Evolutionary conservation across 176 grass and related monocot genomes (phyloP).

Genomic region (Carex scoparia): DNA sequence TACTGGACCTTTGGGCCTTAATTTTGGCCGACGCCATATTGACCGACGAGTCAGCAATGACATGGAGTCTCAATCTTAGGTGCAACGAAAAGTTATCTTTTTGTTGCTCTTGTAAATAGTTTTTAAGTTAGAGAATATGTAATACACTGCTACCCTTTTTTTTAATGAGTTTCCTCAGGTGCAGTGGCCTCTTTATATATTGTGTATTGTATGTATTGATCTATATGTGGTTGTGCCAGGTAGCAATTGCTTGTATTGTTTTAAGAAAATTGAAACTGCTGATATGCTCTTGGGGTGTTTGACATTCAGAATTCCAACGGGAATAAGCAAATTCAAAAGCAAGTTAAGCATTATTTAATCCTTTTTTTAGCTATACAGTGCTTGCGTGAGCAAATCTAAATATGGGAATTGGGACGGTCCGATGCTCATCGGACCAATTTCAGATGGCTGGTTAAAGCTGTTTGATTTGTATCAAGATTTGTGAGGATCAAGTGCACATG

Average conservation of each 20-base stretch:
- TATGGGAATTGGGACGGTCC: too few species aligned
- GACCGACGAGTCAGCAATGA: slow-evolving; percentile 33
- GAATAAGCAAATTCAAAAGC: background rate
- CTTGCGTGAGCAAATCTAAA: background rate
- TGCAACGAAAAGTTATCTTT: slow-evolving; percentile 6
- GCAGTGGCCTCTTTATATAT: slow-evolving; percentile 22
- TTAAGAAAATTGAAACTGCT: background rate
- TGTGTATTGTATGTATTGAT: background rate
- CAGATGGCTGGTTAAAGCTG: too few species aligned
- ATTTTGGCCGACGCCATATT: slow-evolving; percentile 7
- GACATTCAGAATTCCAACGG: background rate
- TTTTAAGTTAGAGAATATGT: slow-evolving; percentile 20
- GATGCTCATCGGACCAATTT: too few species aligned
- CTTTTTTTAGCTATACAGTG: background rate
- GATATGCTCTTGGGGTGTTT: background rate
- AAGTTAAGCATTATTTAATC: background rate
- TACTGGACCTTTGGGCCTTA: background rate
- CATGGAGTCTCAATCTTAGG: slow-evolving; percentile 45
- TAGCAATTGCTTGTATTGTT: background rate
- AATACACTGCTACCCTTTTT: slow-evolving; percentile 13
- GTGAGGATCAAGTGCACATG: too few species aligned
- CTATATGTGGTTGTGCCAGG: background rate
- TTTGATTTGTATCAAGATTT: too few species aligned
- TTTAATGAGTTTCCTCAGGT: slow-evolving; percentile 1
- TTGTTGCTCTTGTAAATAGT: slow-evolving; percentile 10